Evolutionary conservation across 805 yeast genomes (phyloP).

Genomic region (Candida mattraensis): DNA sequence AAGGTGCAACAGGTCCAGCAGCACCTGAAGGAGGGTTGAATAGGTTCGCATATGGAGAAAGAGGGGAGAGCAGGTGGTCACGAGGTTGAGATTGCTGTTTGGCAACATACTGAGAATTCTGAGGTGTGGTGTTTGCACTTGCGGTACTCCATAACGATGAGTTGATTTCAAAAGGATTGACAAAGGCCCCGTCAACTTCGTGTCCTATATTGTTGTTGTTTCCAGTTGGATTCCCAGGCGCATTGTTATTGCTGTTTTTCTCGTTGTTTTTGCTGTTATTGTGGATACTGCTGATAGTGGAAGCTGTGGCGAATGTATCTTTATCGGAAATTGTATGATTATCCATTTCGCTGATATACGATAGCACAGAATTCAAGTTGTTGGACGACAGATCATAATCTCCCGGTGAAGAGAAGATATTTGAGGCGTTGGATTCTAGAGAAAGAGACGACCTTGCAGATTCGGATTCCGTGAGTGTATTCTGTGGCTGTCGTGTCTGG

Average conservation of each 20-base stretch:
- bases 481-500: conserved; percentile 3
- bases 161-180: conserved; percentile 28
- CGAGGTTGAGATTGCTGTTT: conserved; percentile 13
- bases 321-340: conserved; percentile 19
- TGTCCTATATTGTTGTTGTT: neutral
- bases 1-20: conserved; percentile 4
- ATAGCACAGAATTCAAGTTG: conserved; percentile 17
- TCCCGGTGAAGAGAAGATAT: conserved; percentile 17
- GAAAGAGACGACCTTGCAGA: conserved; percentile 25
- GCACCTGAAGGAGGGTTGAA: conserved; percentile 14
- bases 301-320: conserved; percentile 11
- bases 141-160: conserved; percentile 23
- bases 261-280: conserved; percentile 1
- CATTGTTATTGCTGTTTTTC: conserved; percentile 2
- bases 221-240: conserved; percentile 2
- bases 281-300: conserved; percentile 2
- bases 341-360: conserved; percentile 22
- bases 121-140: conserved; percentile 6
- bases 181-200: conserved; percentile 13
- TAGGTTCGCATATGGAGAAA: conserved; percentile 19
- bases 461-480: conserved; percentile 10
- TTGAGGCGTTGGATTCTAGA: conserved; percentile 19
- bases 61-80: conserved; percentile 19
- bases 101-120: conserved; percentile 8
- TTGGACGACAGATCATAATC: conserved; percentile 16